Percentiles rank a stretch among this genome's conserved stretches.
These are phyloP conservation scores for Metschnikowia lachancei DNA, from an alignment of 805 yeast genomes.

Conservation along the genomic window DNA sequence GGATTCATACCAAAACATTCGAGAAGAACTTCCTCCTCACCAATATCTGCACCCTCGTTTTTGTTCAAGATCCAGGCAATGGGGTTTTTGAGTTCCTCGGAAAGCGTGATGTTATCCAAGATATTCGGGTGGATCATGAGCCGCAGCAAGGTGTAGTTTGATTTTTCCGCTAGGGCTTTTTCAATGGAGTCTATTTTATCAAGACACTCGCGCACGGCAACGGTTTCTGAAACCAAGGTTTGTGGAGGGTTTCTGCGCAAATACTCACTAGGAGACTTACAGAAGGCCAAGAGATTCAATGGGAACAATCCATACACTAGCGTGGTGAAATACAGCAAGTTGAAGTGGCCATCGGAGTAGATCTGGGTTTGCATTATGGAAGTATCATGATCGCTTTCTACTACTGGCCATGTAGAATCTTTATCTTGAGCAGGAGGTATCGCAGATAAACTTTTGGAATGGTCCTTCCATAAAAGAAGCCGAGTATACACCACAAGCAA, in stretches of 20 bases:
- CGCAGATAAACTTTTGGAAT: too few species aligned
- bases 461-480: slow-evolving; percentile 19
- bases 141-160: slow-evolving; percentile 13
- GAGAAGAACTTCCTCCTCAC: slow-evolving; percentile 21
- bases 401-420: slow-evolving; percentile 20
- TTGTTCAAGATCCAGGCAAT: slow-evolving; percentile 21
- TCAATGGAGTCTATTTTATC: not conserved
- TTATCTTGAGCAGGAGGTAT: not conserved
- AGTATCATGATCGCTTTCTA: slow-evolving; percentile 14
- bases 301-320: slow-evolving; percentile 61
- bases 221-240: slow-evolving; percentile 16
- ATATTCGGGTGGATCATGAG: slow-evolving; percentile 52
- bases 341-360: slow-evolving; percentile 24
- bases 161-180: not conserved
- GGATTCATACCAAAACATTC: slow-evolving; percentile 24
- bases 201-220: slow-evolving; percentile 1
- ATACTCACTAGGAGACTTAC: slow-evolving; percentile 41
- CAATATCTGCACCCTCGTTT: slow-evolving; percentile 11
- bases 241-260: slow-evolving; percentile 21
- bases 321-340: slow-evolving; percentile 40
- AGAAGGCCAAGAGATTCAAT: slow-evolving; percentile 42
- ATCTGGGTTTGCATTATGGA: slow-evolving; percentile 11
- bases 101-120: slow-evolving; percentile 25
- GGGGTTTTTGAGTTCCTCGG: slow-evolving; percentile 23
- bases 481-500: slow-evolving; percentile 47